Conservation (phyloP, 129 eudicot genomes). For the Flaveria robusta region DNA sequence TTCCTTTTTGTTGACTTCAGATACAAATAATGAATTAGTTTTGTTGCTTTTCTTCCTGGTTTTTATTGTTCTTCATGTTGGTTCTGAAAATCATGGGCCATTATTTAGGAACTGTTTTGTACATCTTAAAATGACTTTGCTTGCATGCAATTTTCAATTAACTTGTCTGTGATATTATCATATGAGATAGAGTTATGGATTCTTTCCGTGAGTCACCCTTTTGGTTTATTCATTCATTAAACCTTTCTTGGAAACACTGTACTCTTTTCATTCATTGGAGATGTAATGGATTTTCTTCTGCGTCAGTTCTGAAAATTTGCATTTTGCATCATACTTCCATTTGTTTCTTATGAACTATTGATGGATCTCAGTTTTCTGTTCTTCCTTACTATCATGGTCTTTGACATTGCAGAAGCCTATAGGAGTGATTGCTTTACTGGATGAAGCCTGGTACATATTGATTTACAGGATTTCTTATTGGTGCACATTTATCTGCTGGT, state of each 20-base stretch:
- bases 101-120: background rate
- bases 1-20: background rate
- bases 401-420: slow-evolving; percentile 84
- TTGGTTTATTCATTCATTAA: background rate
- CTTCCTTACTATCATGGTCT: slow-evolving; percentile 32
- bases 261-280: background rate
- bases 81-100: background rate
- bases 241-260: background rate
- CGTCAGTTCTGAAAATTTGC: background rate
- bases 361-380: slow-evolving; percentile 15
- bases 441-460: slow-evolving; percentile 89
- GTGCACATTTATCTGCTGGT: slow-evolving; percentile 28
- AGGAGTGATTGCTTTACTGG: slow-evolving; percentile 87
- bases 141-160: background rate
- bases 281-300: background rate
- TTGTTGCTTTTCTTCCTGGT: background rate
- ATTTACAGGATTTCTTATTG: slow-evolving; percentile 31
- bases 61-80: slow-evolving; percentile 6
- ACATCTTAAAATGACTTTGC: background rate
- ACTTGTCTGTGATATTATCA: background rate
- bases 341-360: slow-evolving; percentile 3
- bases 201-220: slow-evolving; percentile 9
- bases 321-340: background rate
- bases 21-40: background rate
- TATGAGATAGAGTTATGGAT: background rate